phyloP scores from a whole-genome alignment of 2,329 filamentous ascomycete species.

The Pestalotiopsis sp. region DNA sequence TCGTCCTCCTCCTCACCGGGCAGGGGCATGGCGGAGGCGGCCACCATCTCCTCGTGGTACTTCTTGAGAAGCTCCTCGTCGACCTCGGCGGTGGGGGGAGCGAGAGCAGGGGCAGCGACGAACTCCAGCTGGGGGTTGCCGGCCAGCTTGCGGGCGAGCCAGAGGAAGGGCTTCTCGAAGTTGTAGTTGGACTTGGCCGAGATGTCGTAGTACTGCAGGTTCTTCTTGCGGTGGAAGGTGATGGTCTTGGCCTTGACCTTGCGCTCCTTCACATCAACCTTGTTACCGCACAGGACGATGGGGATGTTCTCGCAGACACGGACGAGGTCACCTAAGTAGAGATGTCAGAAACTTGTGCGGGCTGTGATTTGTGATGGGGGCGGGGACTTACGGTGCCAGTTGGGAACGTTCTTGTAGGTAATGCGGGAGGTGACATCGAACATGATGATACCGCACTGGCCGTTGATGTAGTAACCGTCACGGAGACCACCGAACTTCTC shows the following conservation, averaged over 20 bases:
- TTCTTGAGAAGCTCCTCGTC: conserved; percentile 79
- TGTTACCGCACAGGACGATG: conserved; percentile 98
- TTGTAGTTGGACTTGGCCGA: conserved; percentile 99
- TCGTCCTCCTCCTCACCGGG: conserved; percentile 91
- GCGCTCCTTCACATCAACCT: conserved; percentile 99
- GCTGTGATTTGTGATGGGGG: conserved; percentile 8
- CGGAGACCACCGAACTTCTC: conserved; percentile 99
- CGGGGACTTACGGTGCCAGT: conserved; percentile 92
- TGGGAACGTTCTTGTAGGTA: conserved; percentile 99
- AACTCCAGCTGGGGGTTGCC: conserved; percentile 93
- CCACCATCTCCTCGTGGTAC: conserved; percentile 88
- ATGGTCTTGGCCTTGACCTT: conserved; percentile 99
- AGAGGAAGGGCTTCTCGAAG: conserved; percentile 99
- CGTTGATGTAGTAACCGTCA: conserved; percentile 99
- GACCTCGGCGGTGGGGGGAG: conserved; percentile 88
- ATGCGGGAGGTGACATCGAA: conserved; percentile 99
- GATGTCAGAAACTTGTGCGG: conserved; percentile 17
- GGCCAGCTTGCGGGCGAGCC: conserved; percentile 97
- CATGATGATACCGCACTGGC: conserved; percentile 99
- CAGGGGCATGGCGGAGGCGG: conserved; percentile 80
- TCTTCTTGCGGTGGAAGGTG: conserved; percentile 99
- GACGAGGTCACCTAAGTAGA: conserved; percentile 80
- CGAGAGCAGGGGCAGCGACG: conserved; percentile 91
- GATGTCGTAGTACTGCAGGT: conserved; percentile 99
- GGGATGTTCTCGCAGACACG: conserved; percentile 99